Evolutionary conservation across 148 eudicot species (phyloP), one percentile per base, ranked within the genome.

Genomic region (Simmondsia chinensis): DNA sequence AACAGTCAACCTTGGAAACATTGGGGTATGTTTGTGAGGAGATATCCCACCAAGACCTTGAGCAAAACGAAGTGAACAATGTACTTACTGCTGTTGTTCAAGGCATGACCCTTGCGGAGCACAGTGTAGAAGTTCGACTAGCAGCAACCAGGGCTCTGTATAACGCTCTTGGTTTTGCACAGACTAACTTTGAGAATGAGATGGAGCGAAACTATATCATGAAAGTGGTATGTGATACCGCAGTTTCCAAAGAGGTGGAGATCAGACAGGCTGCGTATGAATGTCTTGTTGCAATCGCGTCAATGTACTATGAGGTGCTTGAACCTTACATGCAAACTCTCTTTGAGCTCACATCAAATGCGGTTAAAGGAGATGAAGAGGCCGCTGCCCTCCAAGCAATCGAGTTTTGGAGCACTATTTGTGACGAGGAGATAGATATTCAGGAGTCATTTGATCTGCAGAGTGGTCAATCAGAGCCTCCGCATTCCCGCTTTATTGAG

Each of bases 371-470:
- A 31, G 93, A 82, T 52, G 74, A 72, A 52, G 93, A 82, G 40
- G 61, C 74, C 27, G 93, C 72, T 54, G 93, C 93, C 22, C 93
- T 82, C 24, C 93, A 82, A 52, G 93, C 93, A 6, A 66, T 82
- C 39, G 93, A 82, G 46, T 78, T 82, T 33, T 82, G 93, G 93
- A 82, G 93, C 63, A 74, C 93, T n/a, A 82, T 82, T 15, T 82
- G 93, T 48, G 93, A 82, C 54, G 93, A 75, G 53, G 93, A 82
- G 56, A 66, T 79, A 14, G 82, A 78, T 20, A 55, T 72, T 66
- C 76, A 78, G 59, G 85, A 75, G 26, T 61, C 66, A 4, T 39
- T 43, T 52, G 83, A 66, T 33, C 45, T 33, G n/a, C 48, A 66
- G 30, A 47, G 56, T 24, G 84, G 71, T 3, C 70, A 74, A 30